A percentile compares a stretch with the other conserved stretches of the same genome.
Evolutionary conservation across 192 early-diverging fungal genomes (phyloP).

Genomic region (Backusella tarrabulga): DNA sequence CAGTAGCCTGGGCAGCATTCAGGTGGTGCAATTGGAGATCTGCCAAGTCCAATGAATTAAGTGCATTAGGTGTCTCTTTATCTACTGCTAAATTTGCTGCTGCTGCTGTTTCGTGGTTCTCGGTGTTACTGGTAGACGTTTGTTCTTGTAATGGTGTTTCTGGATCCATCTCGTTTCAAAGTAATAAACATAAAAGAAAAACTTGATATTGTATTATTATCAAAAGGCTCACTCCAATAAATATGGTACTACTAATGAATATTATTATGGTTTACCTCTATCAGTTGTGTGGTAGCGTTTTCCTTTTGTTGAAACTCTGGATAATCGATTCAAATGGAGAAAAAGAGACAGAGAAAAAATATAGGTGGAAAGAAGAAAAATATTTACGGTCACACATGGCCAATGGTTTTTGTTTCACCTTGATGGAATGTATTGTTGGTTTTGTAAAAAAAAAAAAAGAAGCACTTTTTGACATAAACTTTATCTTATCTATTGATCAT

Average conservation of each 20-base stretch:
- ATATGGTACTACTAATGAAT: background rate
- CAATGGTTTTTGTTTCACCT: background rate
- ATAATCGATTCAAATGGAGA: background rate
- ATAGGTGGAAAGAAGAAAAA: background rate
- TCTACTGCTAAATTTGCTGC: background rate
- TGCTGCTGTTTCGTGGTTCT: background rate
- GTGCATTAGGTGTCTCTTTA: background rate
- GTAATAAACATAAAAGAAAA: background rate
- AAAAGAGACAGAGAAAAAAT: background rate
- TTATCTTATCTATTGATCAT: background rate
- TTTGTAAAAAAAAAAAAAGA: background rate
- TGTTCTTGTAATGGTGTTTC: background rate
- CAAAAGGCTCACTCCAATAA: background rate
- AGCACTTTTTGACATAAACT: too few relatives aligned
- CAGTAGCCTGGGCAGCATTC: conserved; percentile 22
- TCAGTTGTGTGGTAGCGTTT: background rate
- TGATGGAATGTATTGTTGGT: background rate
- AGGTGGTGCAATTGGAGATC: conserved; percentile 8
- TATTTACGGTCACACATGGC: background rate
- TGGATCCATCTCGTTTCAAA: background rate
- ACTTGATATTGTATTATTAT: background rate
- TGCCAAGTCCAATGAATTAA: background rate
- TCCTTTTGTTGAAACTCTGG: background rate
- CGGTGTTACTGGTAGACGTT: background rate
- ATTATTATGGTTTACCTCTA: background rate